Evolutionary conservation across 2,329 filamentous ascomycete genomes (phyloP), one percentile per base, ranked within the genome.

Genomic region (Colletotrichum nymphaeae): DNA sequence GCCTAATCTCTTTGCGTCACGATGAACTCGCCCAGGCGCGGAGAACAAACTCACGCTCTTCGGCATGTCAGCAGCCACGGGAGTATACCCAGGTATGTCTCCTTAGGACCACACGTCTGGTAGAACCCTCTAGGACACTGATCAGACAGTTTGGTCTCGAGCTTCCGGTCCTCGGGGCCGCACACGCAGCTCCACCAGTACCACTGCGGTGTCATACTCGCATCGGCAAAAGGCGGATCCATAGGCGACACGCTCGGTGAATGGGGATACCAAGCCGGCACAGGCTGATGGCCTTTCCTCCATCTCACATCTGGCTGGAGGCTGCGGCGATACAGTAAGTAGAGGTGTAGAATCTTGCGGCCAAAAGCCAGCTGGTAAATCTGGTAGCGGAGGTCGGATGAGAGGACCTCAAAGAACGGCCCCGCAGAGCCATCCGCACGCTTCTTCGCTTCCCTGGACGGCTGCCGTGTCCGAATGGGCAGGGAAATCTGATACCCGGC

Each of bases 151-250:
- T 68, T 72, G 26, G 67, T 68, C 60, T 75, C 74, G 52, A 74
- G 63, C 12, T 52, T 57, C 22, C 63, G 66, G 63, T 72, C 62
- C 19, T 75, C 71, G n/a, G 63, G 72, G 52, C 59, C 72, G 49
- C 74, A 75, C 24, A 75, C 71, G 64, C 74, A 75, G 30, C 72
- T 74, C 74, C 74, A 75, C 74, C 74, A 75, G 59, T 74, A 72
- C 74, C 74, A 75, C 59, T 74, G 67, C 53, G 74, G 72, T 56
- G 59, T 35, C 46, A 63, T 62, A 63, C 37, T 67, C 19, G 67
- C 63, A 46, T 75, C 67, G 9, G 32, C 72, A n/a, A 60, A 75
- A 5, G 70, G 73, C 52, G 71, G 71, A 52, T 75, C 73, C 62
- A 74, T 70, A 42, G 62, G 53, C 30, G 71, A 75, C 4, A 74